Evolutionary conservation across 2,329 filamentous ascomycete species (phyloP).

Genomic region (Fusarium hostae): DNA sequence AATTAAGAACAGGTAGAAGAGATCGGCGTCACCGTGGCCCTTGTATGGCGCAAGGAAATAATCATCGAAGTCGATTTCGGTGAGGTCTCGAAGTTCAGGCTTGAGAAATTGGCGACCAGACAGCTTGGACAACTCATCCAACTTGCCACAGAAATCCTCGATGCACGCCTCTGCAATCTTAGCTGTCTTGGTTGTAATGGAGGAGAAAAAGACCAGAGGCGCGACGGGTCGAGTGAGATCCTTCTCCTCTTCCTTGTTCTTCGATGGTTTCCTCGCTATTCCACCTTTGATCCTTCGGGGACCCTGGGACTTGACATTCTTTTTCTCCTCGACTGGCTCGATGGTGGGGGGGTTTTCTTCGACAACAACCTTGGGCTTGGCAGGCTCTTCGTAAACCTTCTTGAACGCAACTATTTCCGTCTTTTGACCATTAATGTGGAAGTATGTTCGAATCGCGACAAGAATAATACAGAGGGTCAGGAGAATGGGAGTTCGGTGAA

Average conservation of each 20-base stretch:
- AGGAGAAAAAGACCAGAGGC: constrained; percentile 87
- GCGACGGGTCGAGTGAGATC: constrained; percentile 66
- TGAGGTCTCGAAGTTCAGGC: constrained; percentile 78
- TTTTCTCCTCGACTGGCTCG: constrained; percentile 43
- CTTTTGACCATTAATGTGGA: constrained; percentile 52
- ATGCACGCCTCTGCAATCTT: constrained; percentile 73
- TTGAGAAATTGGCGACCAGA: constrained; percentile 57
- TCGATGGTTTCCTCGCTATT: constrained; percentile 47
- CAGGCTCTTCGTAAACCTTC: constrained; percentile 48
- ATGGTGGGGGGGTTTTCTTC: constrained; percentile 33
- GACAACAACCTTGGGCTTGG: constrained; percentile 15
- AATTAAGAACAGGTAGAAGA: constrained; percentile 85
- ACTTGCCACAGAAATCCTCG: constrained; percentile 62
- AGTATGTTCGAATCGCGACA: constrained; percentile 54
- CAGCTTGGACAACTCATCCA: constrained; percentile 60
- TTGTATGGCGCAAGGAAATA: constrained; percentile 86
- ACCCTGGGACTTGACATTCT: constrained; percentile 50
- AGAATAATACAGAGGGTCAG: constrained; percentile 53
- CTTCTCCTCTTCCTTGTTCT: constrained; percentile 39
- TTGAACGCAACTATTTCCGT: constrained; percentile 53
- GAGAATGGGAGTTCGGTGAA: constrained; percentile 58
- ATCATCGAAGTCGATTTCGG: constrained; percentile 91
- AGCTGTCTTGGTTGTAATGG: constrained; percentile 85
- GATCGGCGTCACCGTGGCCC: constrained; percentile 62
- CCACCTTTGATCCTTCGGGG: constrained; percentile 63